Evolutionary conservation across 2,329 filamentous ascomycete species (phyloP).

Genomic region (Hypoxylon sp.): DNA sequence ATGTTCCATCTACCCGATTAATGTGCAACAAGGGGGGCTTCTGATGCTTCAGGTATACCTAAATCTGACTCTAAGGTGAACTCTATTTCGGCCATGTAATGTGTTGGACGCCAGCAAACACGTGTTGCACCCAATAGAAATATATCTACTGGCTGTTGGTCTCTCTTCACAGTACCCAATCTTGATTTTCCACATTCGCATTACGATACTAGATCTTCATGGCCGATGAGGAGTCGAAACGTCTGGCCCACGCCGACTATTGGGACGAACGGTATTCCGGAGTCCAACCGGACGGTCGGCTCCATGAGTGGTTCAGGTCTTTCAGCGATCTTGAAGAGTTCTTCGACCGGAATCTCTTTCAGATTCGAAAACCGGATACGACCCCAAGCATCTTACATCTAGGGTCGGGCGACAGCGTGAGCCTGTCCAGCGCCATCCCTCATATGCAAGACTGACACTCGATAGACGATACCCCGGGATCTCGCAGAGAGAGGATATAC

Average conservation of each 20-base stretch:
- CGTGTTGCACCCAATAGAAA: neutral
- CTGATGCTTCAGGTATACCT: no score
- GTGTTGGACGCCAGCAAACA: neutral
- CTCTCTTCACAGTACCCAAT: neutral
- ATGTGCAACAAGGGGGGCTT: neutral
- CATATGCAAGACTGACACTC: conserved; percentile 59
- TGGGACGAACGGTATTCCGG: conserved; percentile 60
- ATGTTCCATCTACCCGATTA: neutral
- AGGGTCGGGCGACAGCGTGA: conserved; percentile 64
- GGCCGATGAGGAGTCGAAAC: conserved; percentile 43
- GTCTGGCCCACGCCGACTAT: conserved; percentile 53
- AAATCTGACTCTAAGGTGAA: no score
- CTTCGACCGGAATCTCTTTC: conserved; percentile 54
- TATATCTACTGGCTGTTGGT: neutral
- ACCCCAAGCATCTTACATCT: conserved; percentile 60
- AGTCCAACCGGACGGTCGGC: conserved; percentile 49
- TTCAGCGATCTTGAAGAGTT: conserved; percentile 59
- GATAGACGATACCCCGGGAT: neutral
- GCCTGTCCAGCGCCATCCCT: conserved; percentile 44
- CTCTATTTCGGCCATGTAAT: no score
- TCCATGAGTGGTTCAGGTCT: conserved; percentile 63
- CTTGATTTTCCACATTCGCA: neutral
- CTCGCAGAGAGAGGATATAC: conserved; percentile 52
- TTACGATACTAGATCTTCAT: neutral
- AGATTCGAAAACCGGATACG: conserved; percentile 38